These are phyloP conservation scores for Kurtzmaniella cleridarum DNA, from an alignment of 805 yeast genomes.

Conservation along the genomic window DNA sequence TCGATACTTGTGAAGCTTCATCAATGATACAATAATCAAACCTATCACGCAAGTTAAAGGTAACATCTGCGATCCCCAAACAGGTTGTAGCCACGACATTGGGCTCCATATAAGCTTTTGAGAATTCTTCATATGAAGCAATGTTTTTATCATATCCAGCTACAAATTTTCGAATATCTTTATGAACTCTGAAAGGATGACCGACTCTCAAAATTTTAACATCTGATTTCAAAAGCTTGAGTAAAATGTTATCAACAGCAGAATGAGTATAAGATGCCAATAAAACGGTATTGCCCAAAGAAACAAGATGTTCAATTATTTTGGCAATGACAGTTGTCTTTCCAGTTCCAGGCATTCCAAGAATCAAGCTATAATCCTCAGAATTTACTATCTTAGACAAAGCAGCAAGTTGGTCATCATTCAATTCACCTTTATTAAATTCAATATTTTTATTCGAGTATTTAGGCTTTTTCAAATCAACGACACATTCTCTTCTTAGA, in stretches of 20 bases:
- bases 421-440: slow-evolving; percentile 35
- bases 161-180: slow-evolving; percentile 48
- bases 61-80: slow-evolving; percentile 62
- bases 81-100: slow-evolving; percentile 87
- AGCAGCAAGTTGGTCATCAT: slow-evolving; percentile 68
- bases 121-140: slow-evolving; percentile 40
- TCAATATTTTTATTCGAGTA: slow-evolving; percentile 23
- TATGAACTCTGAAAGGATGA: slow-evolving; percentile 51
- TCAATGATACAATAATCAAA: slow-evolving; percentile 95
- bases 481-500: slow-evolving; percentile 43
- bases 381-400: slow-evolving; percentile 59
- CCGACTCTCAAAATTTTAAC: slow-evolving; percentile 66
- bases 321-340: slow-evolving; percentile 68
- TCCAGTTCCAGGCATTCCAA: slow-evolving; percentile 98
- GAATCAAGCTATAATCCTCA: slow-evolving; percentile 69
- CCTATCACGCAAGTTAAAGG: slow-evolving; percentile 45
- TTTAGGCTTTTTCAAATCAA: slow-evolving; percentile 47
- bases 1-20: slow-evolving; percentile 92
- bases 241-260: slow-evolving; percentile 88
- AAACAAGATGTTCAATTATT: slow-evolving; percentile 56
- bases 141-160: slow-evolving; percentile 36
- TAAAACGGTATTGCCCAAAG: slow-evolving; percentile 60
- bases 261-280: slow-evolving; percentile 89
- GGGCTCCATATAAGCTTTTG: slow-evolving; percentile 45
- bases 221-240: slow-evolving; percentile 49